A percentile compares a stretch with the other conserved stretches of the same genome.
Evolutionary conservation across 2,329 filamentous ascomycete genomes (phyloP).

Genomic region (Fusarium algeriense): DNA sequence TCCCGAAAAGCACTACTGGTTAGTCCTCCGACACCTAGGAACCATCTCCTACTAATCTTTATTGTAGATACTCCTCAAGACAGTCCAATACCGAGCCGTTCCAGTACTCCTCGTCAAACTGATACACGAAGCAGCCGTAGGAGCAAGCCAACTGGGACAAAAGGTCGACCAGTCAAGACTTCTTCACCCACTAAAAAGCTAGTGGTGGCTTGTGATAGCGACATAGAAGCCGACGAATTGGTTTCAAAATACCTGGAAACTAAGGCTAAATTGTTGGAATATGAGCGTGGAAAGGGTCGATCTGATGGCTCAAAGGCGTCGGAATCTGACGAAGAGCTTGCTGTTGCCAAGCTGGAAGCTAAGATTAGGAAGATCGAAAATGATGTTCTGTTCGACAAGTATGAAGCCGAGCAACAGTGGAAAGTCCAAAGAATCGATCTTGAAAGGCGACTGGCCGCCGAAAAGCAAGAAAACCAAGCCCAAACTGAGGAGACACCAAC

Average conservation of each 20-base stretch:
- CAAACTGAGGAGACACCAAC: conserved; percentile 37
- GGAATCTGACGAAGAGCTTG: conserved; percentile 54
- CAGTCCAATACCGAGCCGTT: conserved; percentile 63
- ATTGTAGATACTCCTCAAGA: conserved; percentile 61
- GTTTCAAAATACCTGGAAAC: conserved; percentile 82
- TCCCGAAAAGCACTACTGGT: conserved; percentile 54
- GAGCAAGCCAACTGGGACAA: conserved; percentile 53
- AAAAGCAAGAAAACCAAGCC: conserved; percentile 54
- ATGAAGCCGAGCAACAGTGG: conserved; percentile 75
- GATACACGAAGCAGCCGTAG: conserved; percentile 44
- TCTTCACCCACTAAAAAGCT: conserved; percentile 56
- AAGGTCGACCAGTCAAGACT: conserved; percentile 38
- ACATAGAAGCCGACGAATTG: conserved; percentile 80
- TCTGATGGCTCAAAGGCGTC: conserved; percentile 36
- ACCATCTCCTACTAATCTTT: conserved; percentile 3
- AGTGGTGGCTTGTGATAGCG: conserved; percentile 70
- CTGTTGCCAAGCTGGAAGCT: conserved; percentile 74
- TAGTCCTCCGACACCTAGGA: not conserved
- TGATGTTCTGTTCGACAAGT: conserved; percentile 79
- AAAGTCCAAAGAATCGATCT: conserved; percentile 68
- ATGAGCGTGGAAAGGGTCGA: conserved; percentile 59
- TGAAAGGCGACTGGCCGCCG: conserved; percentile 70
- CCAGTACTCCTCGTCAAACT: conserved; percentile 61
- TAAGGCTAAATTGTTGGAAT: conserved; percentile 74
- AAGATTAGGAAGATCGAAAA: conserved; percentile 83